Conservation (phyloP, 2,329 filamentous ascomycete genomes). For the Fusarium sp. region DNA sequence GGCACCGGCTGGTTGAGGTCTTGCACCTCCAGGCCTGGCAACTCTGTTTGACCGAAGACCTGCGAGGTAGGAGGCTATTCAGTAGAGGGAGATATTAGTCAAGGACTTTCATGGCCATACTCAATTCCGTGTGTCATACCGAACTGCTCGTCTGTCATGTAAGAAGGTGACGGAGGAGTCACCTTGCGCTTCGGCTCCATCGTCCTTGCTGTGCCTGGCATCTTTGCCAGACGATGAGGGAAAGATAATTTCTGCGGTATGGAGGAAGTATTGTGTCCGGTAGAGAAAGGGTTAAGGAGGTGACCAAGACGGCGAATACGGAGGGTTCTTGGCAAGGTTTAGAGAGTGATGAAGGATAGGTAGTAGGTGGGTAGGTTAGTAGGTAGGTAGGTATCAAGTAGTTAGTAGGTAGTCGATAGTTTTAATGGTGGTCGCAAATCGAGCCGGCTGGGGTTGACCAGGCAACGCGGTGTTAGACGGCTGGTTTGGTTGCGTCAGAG, state of each 20-base stretch:
- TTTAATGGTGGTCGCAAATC: slow-evolving; percentile 30
- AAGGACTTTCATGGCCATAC: slow-evolving; percentile 9
- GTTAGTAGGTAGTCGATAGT: slow-evolving; percentile 9
- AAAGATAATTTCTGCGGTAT: slow-evolving; percentile 19
- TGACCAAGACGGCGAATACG: slow-evolving; percentile 5
- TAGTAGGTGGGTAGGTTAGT: not conserved
- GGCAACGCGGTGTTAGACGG: slow-evolving; percentile 37
- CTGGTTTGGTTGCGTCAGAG: slow-evolving; percentile 32
- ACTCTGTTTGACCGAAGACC: slow-evolving; percentile 76
- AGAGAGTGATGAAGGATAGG: not conserved
- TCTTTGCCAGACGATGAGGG: slow-evolving; percentile 34
- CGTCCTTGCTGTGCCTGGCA: slow-evolving; percentile 48
- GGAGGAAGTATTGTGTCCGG: slow-evolving; percentile 34
- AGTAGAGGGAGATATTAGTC: slow-evolving; percentile 31
- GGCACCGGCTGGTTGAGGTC: slow-evolving; percentile 64
- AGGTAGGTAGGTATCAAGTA: slow-evolving; percentile 5
- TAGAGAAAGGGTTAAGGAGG: slow-evolving; percentile 5
- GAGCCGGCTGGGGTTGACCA: slow-evolving; percentile 40
- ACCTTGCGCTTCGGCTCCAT: slow-evolving; percentile 60
- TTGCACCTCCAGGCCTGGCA: slow-evolving; percentile 75
- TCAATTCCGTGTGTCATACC: slow-evolving; percentile 55
- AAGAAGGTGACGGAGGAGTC: slow-evolving; percentile 69
- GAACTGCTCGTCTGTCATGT: slow-evolving; percentile 75
- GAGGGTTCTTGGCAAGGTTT: slow-evolving; percentile 6
- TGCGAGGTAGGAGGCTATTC: slow-evolving; percentile 74